These are phyloP conservation scores for Pythium utonaiense DNA, from an alignment of 352 stramenopile genomes.

Conservation along the genomic window DNA sequence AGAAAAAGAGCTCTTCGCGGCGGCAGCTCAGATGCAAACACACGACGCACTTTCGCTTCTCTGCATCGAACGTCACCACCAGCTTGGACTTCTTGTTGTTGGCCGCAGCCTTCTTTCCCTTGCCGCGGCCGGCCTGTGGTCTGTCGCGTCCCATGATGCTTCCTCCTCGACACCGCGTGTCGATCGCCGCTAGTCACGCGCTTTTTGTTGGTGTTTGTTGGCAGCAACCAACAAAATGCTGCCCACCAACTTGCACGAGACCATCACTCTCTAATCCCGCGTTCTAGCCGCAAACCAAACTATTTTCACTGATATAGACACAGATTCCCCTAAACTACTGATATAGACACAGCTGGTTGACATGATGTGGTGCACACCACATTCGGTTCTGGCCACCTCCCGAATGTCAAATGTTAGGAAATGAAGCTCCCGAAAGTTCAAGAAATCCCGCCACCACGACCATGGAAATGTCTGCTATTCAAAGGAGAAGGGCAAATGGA, in stretches of 20 bases:
- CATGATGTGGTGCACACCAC: too few relatives aligned
- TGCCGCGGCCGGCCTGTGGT: constrained; percentile 20
- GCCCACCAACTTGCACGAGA: background rate
- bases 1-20: background rate
- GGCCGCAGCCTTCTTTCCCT: constrained; percentile 37
- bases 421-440: background rate
- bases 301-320: background rate
- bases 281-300: background rate
- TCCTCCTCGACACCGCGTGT: background rate
- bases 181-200: background rate
- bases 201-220: background rate
- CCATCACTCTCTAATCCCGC: background rate
- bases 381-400: too few relatives aligned
- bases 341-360: too few relatives aligned
- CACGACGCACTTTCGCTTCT: constrained; percentile 78
- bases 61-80: constrained; percentile 80
- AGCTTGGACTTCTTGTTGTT: constrained; percentile 88
- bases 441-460: background rate
- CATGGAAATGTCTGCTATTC: constrained; percentile 1
- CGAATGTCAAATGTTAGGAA: too few relatives aligned
- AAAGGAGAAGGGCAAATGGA: too few relatives aligned
- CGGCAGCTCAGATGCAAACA: background rate
- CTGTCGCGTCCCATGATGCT: constrained; percentile 22
- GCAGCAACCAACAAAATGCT: constrained; percentile 11
- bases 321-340: too few relatives aligned